These are phyloP conservation scores for Fraxinus platypoda DNA, from an alignment of 305 asterid species.

Conservation along the genomic window DNA sequence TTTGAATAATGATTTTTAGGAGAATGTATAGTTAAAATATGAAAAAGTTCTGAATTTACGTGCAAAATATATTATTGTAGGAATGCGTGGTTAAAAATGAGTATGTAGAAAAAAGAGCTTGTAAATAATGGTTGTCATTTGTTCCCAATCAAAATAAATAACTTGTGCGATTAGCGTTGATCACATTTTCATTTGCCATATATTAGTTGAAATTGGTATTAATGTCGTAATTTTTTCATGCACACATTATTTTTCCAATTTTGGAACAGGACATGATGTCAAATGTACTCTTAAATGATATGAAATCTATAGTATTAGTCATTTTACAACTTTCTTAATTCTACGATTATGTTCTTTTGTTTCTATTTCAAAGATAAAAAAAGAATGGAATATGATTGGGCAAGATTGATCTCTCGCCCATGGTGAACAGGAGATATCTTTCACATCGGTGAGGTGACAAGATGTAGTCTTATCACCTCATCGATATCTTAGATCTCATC, in stretches of 20 bases:
- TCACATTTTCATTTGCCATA: not conserved
- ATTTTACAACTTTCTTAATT: not conserved
- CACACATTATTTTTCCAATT: not conserved
- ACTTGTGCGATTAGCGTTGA: not conserved
- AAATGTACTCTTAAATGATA: not conserved
- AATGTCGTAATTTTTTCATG: not conserved
- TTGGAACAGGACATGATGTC: not conserved
- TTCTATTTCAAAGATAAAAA: not conserved
- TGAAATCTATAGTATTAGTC: not conserved
- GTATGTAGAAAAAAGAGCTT: too few species aligned
- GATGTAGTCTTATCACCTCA: too few species aligned
- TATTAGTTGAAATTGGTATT: not conserved
- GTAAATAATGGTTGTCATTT: too few species aligned
- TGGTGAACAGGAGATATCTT: too few species aligned
- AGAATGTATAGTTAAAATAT: too few species aligned
- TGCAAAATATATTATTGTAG: too few species aligned
- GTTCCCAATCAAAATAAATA: not conserved
- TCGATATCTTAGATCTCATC: conserved; percentile 17
- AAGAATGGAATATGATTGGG: not conserved
- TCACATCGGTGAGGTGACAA: too few species aligned
- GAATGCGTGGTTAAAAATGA: too few species aligned
- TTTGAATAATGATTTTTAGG: too few species aligned
- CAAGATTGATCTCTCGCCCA: too few species aligned
- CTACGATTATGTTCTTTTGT: not conserved
- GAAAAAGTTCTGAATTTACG: too few species aligned